Evolutionary conservation across 768 basidiomycete genomes (phyloP), one percentile per base, ranked within the genome.

Genomic region (Erythrobasidium yunnanense): DNA sequence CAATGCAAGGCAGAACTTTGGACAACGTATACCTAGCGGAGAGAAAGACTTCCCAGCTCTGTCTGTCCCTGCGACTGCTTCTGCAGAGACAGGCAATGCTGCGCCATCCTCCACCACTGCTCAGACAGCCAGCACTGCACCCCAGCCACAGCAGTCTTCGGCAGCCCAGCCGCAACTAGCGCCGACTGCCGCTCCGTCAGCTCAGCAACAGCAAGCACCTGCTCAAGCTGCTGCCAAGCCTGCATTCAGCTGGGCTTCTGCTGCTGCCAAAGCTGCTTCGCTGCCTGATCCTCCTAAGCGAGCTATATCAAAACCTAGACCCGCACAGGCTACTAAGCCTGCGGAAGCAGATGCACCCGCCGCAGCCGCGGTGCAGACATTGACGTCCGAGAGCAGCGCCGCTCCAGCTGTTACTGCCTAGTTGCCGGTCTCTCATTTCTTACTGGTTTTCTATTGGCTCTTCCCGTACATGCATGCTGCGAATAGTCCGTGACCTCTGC

Each of bases 41-140:
- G 60, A 63, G 27, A 50, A 63, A 32, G 47, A 63, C 32, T 63
- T 63, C 49, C 60, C 60, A 13, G 60, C 60, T 2, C 38, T 63
- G 11, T 38, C 35, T 23, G 20, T 45, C 27, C 11, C 56, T 46
- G 49, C 49, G 8, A 15, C 49, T 51, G 49, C 49, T 42, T 42
- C 38, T 42, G 38, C 38, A n/a, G n/a, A n/a, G n/a, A n/a, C n/a
- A n/a, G n/a, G n/a, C n/a, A n/a, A n/a, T n/a, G 27, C 54, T 27
- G 30, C 54, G 13, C 54, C 54, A 33, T 15, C 15, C 30, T 7
- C 54, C 4, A 57, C 29, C 25, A 4, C 38, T 8, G 32, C 29
- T 34, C n/a, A n/a, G n/a, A n/a, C n/a, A n/a, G n/a, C n/a, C n/a
- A n/a, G n/a, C n/a, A n/a, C n/a, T n/a, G n/a, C n/a, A n/a, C n/a